Evolutionary conservation across 169 alveolate genomes (phyloP), one percentile per base, ranked within the genome.

Genomic region (Amoebophrya sp.): DNA sequence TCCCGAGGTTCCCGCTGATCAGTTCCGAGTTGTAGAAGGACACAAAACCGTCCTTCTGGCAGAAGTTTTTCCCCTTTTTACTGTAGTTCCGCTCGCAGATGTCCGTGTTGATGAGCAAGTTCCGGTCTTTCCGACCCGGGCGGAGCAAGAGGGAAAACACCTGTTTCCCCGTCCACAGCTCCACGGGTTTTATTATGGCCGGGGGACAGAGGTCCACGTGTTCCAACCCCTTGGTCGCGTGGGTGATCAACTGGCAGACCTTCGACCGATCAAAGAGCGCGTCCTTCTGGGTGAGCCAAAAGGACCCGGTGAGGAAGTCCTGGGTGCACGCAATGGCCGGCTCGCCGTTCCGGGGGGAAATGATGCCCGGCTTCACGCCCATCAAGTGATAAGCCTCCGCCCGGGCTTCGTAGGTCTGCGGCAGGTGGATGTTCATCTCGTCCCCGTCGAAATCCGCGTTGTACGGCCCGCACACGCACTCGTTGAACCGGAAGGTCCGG

Each of bases 391-490:
- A 91, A 0, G 94, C 90, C 35, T 98, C 99, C 77, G 99, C 98
- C 94, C 97, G 95, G 0, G 99, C 99, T 93, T 98, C 99, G 92
- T 97, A 97, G 12, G 99, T 98, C 95, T 98, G 99, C 29, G 99
- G 99, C 55, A 99, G 95, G 95, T 99, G 99, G 39, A 98, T 96
- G 94, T 99, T 99, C 99, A 99, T 99, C 95, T 99, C 99, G 94
- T 99, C 99, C 0, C 99, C 99, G 94, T 99, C 99, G 92, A 99
- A 99, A 94, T 99, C 99, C 0, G 99, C 99, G 93, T 99, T 99
- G 95, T 98, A 99, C 23, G 99, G 99, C 29, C 98, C 96, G 95
- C 99, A 99, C 40, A 97, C 98, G 93, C 99, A 97, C 94, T 97
- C 99, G 95, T 98, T 98, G 93, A 98, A 98, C 39, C 99, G 95